A percentile compares a stretch with the other conserved stretches of the same genome.
These are phyloP conservation scores for Porodaedalea pini DNA, from an alignment of 1,284 basidiomycete genomes.

Conservation along the genomic window DNA sequence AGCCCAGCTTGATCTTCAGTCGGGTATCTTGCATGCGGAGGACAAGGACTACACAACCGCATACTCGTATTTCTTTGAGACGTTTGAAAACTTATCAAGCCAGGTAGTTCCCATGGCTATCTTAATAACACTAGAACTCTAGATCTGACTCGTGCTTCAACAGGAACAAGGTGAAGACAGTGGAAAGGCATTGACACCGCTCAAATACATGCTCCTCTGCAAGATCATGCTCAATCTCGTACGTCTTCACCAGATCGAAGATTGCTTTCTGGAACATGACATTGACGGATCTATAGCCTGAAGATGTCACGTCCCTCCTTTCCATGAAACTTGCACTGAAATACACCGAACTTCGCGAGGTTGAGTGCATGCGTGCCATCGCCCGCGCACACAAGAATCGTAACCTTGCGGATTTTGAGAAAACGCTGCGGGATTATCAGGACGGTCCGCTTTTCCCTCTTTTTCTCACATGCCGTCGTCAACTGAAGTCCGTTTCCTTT, in stretches of 20 bases:
- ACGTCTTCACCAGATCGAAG: constrained; percentile 29
- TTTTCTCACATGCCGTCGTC: too few species aligned
- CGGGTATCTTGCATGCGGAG: constrained; percentile 90
- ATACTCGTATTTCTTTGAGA: constrained; percentile 97
- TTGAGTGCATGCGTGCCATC: constrained; percentile 94
- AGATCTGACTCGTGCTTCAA: not conserved
- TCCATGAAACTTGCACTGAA: constrained; percentile 85
- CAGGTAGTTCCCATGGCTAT: constrained; percentile 59
- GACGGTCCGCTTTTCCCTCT: too few species aligned
- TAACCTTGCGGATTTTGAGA: constrained; percentile 87
- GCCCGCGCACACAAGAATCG: constrained; percentile 92
- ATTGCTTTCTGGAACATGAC: not conserved
- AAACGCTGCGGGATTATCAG: constrained; percentile 82
- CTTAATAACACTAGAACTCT: not conserved
- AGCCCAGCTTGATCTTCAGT: constrained; percentile 89
- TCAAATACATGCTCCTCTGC: constrained; percentile 98
- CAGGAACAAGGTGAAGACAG: constrained; percentile 25
- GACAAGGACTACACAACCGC: constrained; percentile 98
- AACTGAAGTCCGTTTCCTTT: not conserved
- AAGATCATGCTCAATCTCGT: constrained; percentile 97
- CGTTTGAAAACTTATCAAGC: constrained; percentile 77
- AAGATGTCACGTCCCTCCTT: constrained; percentile 86
- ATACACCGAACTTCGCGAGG: constrained; percentile 78
- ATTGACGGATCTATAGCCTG: constrained; percentile 55
- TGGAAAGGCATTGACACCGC: constrained; percentile 63